Evolutionary conservation across 441 rosid species (phyloP).

Genomic region (Croton laevigatus): DNA sequence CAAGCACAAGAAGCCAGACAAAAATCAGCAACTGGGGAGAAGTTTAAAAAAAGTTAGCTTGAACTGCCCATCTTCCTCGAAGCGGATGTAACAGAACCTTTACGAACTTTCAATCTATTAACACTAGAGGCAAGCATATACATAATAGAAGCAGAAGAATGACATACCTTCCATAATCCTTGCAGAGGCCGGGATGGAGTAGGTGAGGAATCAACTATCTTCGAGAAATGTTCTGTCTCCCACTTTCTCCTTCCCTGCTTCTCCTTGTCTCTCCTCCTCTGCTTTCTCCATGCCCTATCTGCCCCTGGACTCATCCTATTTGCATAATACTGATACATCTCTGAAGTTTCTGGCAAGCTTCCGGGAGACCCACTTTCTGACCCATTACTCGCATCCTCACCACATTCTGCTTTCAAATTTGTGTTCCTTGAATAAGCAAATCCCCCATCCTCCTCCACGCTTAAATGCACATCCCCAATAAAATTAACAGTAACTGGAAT

Average conservation of each 20-base stretch:
- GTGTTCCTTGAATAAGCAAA: slow-evolving; percentile 29
- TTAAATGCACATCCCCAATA: slow-evolving; percentile 59
- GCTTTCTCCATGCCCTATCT: slow-evolving; percentile 63
- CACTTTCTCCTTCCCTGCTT: slow-evolving; percentile 62
- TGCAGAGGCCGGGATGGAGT: slow-evolving; percentile 68
- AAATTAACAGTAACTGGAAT: slow-evolving; percentile 69
- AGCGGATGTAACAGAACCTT: not conserved
- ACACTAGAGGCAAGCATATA: not conserved
- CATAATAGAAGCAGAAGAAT: not conserved
- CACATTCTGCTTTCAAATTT: slow-evolving; percentile 36
- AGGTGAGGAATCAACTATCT: slow-evolving; percentile 67
- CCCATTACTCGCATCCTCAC: slow-evolving; percentile 34
- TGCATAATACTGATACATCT: slow-evolving; percentile 76
- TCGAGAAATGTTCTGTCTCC: slow-evolving; percentile 87
- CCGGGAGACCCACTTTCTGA: slow-evolving; percentile 26
- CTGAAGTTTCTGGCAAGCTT: slow-evolving; percentile 63
- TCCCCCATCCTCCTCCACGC: slow-evolving; percentile 62
- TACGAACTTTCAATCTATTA: not conserved
- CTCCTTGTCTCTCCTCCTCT: slow-evolving; percentile 74
- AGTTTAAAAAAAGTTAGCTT: not conserved
- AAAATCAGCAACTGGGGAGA: not conserved
- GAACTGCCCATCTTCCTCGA: not conserved
- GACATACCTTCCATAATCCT: slow-evolving; percentile 86
- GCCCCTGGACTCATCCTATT: slow-evolving; percentile 69
- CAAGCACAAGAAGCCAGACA: not conserved